Conservation (phyloP, 2,329 filamentous ascomycete species). For the Dactylellina leptospora region DNA sequence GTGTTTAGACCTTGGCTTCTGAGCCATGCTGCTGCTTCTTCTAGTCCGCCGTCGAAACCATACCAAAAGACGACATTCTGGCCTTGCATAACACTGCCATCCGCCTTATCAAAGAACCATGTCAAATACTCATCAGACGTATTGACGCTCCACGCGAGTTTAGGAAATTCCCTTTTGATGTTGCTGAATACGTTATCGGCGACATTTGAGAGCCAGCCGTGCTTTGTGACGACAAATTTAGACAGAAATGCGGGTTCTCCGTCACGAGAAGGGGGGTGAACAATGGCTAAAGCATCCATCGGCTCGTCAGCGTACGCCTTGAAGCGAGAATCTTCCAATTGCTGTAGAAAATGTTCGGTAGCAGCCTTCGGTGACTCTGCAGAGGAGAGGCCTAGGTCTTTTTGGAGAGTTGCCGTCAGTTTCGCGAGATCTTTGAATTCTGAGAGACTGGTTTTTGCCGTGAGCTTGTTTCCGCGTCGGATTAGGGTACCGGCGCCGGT, state of each 20-base stretch:
- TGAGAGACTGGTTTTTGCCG: slow-evolving; percentile 74
- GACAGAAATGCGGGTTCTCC: slow-evolving; percentile 80
- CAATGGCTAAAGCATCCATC: slow-evolving; percentile 90
- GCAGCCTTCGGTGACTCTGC: slow-evolving; percentile 70
- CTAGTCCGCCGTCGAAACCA: slow-evolving; percentile 76
- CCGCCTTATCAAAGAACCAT: slow-evolving; percentile 98
- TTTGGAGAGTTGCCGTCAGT: slow-evolving; percentile 80
- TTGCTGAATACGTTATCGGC: slow-evolving; percentile 93
- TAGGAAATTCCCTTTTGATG: slow-evolving; percentile 91
- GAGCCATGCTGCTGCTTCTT: slow-evolving; percentile 83
- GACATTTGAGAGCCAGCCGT: slow-evolving; percentile 92
- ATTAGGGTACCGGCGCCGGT: slow-evolving; percentile 94
- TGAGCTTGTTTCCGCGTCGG: slow-evolving; percentile 87
- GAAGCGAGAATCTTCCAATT: slow-evolving; percentile 79
- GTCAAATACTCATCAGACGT: slow-evolving; percentile 95
- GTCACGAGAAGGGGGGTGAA: slow-evolving; percentile 75
- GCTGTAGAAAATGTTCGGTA: slow-evolving; percentile 85
- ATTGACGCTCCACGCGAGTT: slow-evolving; percentile 94
- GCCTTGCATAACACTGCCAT: slow-evolving; percentile 84
- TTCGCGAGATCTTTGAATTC: slow-evolving; percentile 79
- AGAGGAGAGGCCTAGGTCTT: slow-evolving; percentile 78
- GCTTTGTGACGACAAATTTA: slow-evolving; percentile 90
- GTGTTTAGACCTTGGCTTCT: slow-evolving; percentile 84
- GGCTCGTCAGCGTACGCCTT: slow-evolving; percentile 93
- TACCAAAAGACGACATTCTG: slow-evolving; percentile 97